These are phyloP conservation scores for Penicillium daleae DNA, from an alignment of 495 filamentous ascomycete genomes.

Conservation along the genomic window DNA sequence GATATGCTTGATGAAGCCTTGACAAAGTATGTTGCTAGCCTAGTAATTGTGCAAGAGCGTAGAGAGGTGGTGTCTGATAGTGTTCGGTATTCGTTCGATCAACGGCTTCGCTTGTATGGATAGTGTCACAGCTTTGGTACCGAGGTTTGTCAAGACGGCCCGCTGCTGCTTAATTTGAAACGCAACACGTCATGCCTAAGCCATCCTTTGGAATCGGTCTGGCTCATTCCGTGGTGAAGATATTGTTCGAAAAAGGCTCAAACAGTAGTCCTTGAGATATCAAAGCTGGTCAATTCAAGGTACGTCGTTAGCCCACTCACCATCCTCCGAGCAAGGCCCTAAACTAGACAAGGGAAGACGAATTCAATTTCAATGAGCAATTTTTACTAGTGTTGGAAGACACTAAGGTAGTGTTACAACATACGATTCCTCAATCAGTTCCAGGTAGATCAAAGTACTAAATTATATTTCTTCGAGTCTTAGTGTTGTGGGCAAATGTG, in stretches of 20 bases:
- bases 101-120: neutral
- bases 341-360: too few relatives aligned
- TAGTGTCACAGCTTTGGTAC: too few relatives aligned
- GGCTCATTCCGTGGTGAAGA: neutral
- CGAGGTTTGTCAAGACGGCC: too few relatives aligned
- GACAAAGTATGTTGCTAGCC: neutral
- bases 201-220: neutral
- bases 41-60: neutral
- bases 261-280: too few relatives aligned
- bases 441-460: neutral
- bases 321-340: too few relatives aligned
- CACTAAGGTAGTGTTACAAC: neutral
- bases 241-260: neutral
- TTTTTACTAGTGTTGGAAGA: neutral
- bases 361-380: too few relatives aligned
- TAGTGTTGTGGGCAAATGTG: too few relatives aligned
- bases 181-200: too few relatives aligned
- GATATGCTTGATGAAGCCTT: neutral
- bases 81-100: neutral
- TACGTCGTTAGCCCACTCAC: too few relatives aligned
- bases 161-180: too few relatives aligned
- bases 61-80: neutral
- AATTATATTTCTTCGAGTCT: neutral
- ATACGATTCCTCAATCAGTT: neutral
- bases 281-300: too few relatives aligned